These are phyloP conservation scores for Irpex rosettiformis DNA, from an alignment of 1,284 basidiomycete genomes.

Conservation along the genomic window DNA sequence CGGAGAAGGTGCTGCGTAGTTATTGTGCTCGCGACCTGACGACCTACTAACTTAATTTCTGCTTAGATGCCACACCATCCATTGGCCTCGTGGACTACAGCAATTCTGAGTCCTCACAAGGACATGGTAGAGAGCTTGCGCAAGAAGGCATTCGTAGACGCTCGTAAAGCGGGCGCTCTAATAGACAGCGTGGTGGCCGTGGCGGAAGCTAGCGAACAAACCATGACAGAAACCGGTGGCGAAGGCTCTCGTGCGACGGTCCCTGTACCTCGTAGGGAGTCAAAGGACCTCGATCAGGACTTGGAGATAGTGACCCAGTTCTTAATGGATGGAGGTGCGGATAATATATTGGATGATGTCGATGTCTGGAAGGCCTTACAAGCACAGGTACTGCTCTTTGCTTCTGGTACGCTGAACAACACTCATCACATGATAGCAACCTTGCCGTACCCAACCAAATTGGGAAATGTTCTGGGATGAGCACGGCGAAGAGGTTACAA, in stretches of 20 bases:
- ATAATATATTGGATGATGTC: conserved; percentile 39
- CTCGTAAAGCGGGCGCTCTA: conserved; percentile 29
- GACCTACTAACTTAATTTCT: not conserved
- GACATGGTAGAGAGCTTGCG: conserved; percentile 24
- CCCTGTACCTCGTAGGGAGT: not conserved
- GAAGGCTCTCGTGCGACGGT: not conserved
- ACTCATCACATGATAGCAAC: conserved; percentile 33
- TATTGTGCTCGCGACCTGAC: conserved; percentile 6
- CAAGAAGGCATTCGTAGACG: conserved; percentile 35
- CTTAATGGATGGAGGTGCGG: conserved; percentile 37
- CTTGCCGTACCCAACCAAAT: conserved; percentile 40
- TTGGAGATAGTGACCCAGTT: conserved; percentile 36
- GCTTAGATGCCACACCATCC: conserved; percentile 47
- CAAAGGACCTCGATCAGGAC: not conserved
- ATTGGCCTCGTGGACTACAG: conserved; percentile 33
- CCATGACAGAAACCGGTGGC: not conserved
- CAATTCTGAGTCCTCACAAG: conserved; percentile 1
- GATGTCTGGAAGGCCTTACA: conserved; percentile 40
- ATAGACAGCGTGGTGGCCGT: not conserved
- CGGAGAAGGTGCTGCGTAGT: conserved; percentile 35
- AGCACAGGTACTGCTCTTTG: conserved; percentile 21
- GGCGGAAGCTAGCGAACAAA: not conserved
- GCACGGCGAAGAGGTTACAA: conserved; percentile 29
- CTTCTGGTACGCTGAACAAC: not conserved
- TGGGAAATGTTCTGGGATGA: conserved; percentile 59